Evolutionary conservation across 805 yeast species (phyloP).

Genomic region (Wickerhamiella galacta): DNA sequence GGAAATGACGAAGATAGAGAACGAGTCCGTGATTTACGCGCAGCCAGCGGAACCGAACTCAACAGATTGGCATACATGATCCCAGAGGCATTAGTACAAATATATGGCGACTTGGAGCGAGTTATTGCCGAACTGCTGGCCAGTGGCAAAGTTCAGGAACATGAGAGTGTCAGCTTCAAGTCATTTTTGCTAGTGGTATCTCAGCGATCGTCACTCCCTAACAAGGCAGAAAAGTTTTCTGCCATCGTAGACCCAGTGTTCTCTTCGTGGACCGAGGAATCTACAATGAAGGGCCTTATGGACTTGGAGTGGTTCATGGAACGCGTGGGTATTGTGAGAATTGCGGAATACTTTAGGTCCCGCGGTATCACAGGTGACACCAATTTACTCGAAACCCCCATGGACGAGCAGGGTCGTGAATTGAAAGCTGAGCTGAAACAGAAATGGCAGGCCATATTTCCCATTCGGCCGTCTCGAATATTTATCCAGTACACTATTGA

Average conservation of each 20-base stretch:
- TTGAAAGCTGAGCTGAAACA: conserved; percentile 66
- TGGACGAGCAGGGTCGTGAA: conserved; percentile 76
- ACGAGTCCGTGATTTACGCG: conserved; percentile 67
- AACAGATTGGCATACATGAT: conserved; percentile 86
- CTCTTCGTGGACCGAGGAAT: conserved; percentile 81
- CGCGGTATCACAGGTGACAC: conserved; percentile 68
- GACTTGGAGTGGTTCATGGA: conserved; percentile 98
- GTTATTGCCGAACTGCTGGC: conserved; percentile 60
- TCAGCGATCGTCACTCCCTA: conserved; percentile 50
- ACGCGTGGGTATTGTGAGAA: conserved; percentile 82
- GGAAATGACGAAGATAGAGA: conserved; percentile 55
- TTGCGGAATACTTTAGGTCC: conserved; percentile 74
- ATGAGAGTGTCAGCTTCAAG: conserved; percentile 86
- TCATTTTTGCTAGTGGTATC: conserved; percentile 85
- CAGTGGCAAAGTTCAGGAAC: conserved; percentile 59
- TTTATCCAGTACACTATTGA: conserved; percentile 93
- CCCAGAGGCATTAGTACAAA: conserved; percentile 76
- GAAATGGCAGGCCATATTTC: conserved; percentile 88
- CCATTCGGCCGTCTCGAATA: conserved; percentile 87
- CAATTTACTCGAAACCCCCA: conserved; percentile 55
- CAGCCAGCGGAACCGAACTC: conserved; percentile 86
- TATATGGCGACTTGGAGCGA: conserved; percentile 64
- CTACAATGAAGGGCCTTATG: conserved; percentile 72
- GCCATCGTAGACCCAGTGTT: conserved; percentile 88
- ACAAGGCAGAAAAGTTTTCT: conserved; percentile 63